Percentiles rank a stretch among this genome's conserved stretches.
phyloP scores from a whole-genome alignment of 257 asterid genomes.

The Solanum piurae region DNA sequence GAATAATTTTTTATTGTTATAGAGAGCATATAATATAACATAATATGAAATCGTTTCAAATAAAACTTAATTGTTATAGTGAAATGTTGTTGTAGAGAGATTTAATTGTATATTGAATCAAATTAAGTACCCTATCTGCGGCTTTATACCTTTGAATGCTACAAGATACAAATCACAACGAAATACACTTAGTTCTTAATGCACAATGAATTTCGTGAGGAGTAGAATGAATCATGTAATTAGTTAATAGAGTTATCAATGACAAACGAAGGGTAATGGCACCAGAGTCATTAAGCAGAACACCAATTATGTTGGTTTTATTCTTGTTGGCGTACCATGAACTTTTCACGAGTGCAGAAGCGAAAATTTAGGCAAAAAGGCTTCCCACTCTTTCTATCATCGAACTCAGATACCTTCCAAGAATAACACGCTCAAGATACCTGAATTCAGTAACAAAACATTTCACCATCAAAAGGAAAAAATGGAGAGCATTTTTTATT shows the following conservation, averaged over 20 bases:
- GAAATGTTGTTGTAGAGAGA: background rate
- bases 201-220: background rate
- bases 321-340: slow-evolving; percentile 12
- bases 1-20: background rate
- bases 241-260: background rate
- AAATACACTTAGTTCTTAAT: background rate
- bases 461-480: background rate
- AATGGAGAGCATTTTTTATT: background rate
- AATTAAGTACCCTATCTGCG: slow-evolving; percentile 29
- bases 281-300: slow-evolving; percentile 45
- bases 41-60: background rate
- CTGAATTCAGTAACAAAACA: background rate
- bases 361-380: background rate
- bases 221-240: background rate
- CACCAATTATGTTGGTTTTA: slow-evolving; percentile 30
- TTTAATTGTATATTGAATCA: background rate
- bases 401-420: background rate
- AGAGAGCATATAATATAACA: background rate
- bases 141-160: slow-evolving; percentile 24
- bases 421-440: background rate
- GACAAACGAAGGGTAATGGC: slow-evolving; percentile 47
- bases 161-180: background rate
- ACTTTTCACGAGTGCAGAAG: background rate
- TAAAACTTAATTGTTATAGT: background rate
- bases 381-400: background rate